Evolutionary conservation across 2,329 filamentous ascomycete genomes (phyloP).

Genomic region (Ilyonectria mors-panacis): DNA sequence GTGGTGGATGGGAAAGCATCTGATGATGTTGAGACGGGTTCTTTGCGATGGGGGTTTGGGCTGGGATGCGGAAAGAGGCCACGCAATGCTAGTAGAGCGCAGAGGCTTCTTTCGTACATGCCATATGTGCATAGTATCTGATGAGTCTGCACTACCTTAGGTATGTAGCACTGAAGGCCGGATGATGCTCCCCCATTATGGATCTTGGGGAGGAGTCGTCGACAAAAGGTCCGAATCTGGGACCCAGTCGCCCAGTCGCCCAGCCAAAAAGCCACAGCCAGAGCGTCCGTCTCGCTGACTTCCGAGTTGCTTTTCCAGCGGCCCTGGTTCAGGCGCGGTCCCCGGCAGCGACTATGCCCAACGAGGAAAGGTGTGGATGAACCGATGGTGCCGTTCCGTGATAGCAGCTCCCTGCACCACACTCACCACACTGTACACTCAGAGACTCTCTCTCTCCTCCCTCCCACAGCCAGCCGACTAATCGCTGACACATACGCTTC

Average conservation of each 20-base stretch:
- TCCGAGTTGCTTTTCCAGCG: constrained; percentile 1
- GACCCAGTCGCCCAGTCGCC: constrained; percentile 2
- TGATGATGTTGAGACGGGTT: constrained; percentile 21
- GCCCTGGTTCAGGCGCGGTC: constrained; percentile 18
- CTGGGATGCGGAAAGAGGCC: constrained; percentile 6
- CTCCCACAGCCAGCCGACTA: background rate
- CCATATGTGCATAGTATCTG: no score
- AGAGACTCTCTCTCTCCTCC: background rate
- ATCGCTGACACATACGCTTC: background rate
- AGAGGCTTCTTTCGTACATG: no score
- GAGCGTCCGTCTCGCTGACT: background rate
- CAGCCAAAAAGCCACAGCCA: constrained; percentile 13
- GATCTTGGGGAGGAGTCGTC: constrained; percentile 19
- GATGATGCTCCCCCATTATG: background rate
- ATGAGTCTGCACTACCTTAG: no score
- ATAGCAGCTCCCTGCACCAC: constrained; percentile 17
- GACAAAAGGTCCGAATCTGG: constrained; percentile 47
- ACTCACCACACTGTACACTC: background rate
- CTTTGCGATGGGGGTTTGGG: background rate
- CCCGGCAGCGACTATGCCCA: constrained; percentile 24
- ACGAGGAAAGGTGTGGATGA: constrained; percentile 33
- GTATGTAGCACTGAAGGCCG: no score
- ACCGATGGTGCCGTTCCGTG: constrained; percentile 30
- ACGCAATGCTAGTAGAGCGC: no score
- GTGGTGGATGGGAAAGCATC: background rate